Evolutionary conservation across 306 rosid species (phyloP).

Genomic region (Prunus davidiana): DNA sequence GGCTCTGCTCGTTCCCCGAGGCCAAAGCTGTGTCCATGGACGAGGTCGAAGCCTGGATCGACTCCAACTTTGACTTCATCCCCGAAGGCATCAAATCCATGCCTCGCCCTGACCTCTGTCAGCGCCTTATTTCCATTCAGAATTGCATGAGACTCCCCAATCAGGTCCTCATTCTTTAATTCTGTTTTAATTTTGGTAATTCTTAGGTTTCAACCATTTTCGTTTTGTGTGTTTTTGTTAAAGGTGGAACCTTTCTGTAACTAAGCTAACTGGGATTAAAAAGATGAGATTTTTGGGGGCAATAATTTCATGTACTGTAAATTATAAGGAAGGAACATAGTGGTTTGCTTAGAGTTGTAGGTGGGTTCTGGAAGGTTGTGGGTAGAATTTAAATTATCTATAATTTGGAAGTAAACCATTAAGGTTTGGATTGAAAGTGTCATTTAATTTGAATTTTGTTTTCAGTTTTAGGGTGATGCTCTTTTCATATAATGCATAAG

Average conservation of each 20-base stretch:
- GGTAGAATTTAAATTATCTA: not conserved
- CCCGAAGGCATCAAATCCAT: constrained; percentile 76
- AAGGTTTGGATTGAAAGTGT: not conserved
- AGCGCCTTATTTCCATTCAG: constrained; percentile 73
- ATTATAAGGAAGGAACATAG: not conserved
- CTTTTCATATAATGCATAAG: not conserved
- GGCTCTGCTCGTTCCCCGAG: constrained; percentile 79
- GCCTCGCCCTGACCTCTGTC: constrained; percentile 85
- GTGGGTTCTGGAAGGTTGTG: not conserved
- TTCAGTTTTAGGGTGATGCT: not conserved
- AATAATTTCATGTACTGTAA: not conserved
- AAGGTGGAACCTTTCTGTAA: not conserved
- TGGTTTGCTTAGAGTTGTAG: not conserved
- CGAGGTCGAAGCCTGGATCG: constrained; percentile 93
- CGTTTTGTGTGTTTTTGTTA: not conserved
- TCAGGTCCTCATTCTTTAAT: constrained; percentile 30
- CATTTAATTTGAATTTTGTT: not conserved
- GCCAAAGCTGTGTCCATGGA: constrained; percentile 71
- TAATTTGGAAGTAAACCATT: not conserved
- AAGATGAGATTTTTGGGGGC: not conserved
- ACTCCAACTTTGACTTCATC: constrained; percentile 60
- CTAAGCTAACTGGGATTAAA: not conserved
- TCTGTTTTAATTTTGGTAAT: not conserved
- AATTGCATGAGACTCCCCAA: constrained; percentile 66
- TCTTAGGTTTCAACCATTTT: not conserved